phyloP scores from a whole-genome alignment of 208 protist genomes.

The Leishmania braziliensis region DNA sequence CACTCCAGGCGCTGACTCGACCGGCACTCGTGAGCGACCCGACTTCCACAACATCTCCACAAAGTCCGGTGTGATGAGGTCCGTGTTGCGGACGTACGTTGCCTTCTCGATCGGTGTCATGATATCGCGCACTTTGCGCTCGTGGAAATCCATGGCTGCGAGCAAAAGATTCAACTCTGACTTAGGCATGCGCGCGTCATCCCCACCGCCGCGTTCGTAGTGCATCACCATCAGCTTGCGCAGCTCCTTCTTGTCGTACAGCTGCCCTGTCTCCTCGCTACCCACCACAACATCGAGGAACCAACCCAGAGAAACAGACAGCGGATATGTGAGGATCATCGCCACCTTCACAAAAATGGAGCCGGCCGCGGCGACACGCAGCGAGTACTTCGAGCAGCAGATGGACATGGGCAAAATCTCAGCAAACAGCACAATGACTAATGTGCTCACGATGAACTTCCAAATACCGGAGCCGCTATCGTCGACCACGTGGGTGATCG shows the following conservation, averaged over 20 bases:
- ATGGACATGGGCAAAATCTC: slow-evolving; percentile 90
- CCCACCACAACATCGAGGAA: slow-evolving; percentile 81
- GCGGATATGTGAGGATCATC: slow-evolving; percentile 79
- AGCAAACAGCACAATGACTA: slow-evolving; percentile 85
- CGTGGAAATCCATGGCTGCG: slow-evolving; percentile 90
- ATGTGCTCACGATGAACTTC: slow-evolving; percentile 73
- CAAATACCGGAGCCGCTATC: slow-evolving; percentile 39
- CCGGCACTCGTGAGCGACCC: slow-evolving; percentile 84
- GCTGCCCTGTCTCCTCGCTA: slow-evolving; percentile 69
- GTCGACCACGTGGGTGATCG: slow-evolving; percentile 19
- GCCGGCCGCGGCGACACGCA: slow-evolving; percentile 78
- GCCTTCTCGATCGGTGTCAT: slow-evolving; percentile 80
- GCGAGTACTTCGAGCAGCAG: slow-evolving; percentile 88
- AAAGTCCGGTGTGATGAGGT: slow-evolving; percentile 77
- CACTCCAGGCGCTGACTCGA: slow-evolving; percentile 42
- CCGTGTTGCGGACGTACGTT: slow-evolving; percentile 55
- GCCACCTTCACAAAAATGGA: slow-evolving; percentile 75
- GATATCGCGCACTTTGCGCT: slow-evolving; percentile 76
- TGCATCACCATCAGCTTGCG: slow-evolving; percentile 88
- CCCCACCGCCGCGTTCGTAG: slow-evolving; percentile 61
- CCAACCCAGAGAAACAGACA: slow-evolving; percentile 73
- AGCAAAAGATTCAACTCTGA: slow-evolving; percentile 86
- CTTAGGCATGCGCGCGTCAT: slow-evolving; percentile 51
- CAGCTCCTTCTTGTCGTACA: slow-evolving; percentile 89
- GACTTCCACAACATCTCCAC: slow-evolving; percentile 79